These are phyloP conservation scores for Phoma sp. DNA, from an alignment of 2,329 filamentous ascomycete genomes.

Conservation along the genomic window DNA sequence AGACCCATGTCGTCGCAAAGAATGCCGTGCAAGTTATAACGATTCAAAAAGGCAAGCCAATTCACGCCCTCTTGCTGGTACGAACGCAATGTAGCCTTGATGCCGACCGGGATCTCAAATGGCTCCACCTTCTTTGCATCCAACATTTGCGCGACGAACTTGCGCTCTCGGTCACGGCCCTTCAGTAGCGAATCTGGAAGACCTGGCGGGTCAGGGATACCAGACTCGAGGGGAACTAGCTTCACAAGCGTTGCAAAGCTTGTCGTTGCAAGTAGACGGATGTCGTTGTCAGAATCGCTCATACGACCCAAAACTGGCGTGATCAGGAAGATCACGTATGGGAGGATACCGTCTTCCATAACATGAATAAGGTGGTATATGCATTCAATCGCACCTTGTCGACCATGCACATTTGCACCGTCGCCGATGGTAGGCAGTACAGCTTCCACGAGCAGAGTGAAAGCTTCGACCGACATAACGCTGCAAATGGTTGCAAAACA, in stretches of 20 bases:
- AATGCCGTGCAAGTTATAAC: conserved; percentile 96
- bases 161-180: conserved; percentile 90
- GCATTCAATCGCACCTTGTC: conserved; percentile 92
- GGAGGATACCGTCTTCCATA: conserved; percentile 94
- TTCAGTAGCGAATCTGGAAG: conserved; percentile 86
- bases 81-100: conserved; percentile 93
- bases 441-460: conserved; percentile 93
- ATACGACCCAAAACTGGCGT: conserved; percentile 96
- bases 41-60: conserved; percentile 97
- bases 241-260: conserved; percentile 98
- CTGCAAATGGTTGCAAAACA: conserved; percentile 98
- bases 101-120: conserved; percentile 91
- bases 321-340: conserved; percentile 98
- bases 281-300: conserved; percentile 97
- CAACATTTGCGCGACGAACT: conserved; percentile 94
- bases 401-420: conserved; percentile 81
- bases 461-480: conserved; percentile 90
- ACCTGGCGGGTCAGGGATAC: conserved; percentile 94
- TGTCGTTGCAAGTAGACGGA: conserved; percentile 91
- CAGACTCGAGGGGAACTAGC: conserved; percentile 92
- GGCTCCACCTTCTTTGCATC: conserved; percentile 96
- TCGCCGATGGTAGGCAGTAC: conserved; percentile 93
- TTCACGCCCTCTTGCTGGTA: conserved; percentile 99
- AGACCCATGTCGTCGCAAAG: conserved; percentile 99
- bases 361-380: conserved; percentile 97